Conservation (phyloP, 768 basidiomycete genomes). For the Rhodotorula babjevae region DNA sequence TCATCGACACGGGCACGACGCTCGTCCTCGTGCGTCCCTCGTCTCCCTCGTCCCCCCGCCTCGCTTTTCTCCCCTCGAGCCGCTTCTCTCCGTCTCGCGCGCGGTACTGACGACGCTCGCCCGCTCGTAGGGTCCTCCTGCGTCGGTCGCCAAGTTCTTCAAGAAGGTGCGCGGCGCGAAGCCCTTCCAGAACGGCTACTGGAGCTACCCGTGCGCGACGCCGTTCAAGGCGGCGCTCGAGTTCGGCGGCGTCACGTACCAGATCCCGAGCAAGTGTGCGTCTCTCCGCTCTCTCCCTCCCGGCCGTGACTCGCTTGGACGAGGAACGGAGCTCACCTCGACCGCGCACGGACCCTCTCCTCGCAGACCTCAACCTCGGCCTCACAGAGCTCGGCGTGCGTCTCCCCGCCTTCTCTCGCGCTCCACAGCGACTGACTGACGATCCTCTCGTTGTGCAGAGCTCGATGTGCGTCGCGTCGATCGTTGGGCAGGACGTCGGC, state of each 20-base stretch:
- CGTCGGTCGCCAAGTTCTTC: constrained; percentile 43
- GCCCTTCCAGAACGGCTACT: constrained; percentile 42
- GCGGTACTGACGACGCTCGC: too few relatives aligned
- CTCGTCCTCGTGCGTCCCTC: constrained; percentile 30
- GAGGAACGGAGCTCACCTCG: too few relatives aligned
- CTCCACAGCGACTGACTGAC: not conserved
- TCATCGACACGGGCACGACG: constrained; percentile 41
- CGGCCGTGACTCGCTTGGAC: not conserved
- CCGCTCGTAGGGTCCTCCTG: constrained; percentile 38
- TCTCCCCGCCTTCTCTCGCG: not conserved
- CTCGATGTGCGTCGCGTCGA: constrained; percentile 28
- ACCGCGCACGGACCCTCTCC: too few relatives aligned
- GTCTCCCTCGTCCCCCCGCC: too few relatives aligned
- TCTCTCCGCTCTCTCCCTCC: not conserved
- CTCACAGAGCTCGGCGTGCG: constrained; percentile 10
- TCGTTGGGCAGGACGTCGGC: constrained; percentile 39
- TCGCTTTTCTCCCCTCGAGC: not conserved
- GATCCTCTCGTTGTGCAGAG: not conserved
- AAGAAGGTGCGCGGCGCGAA: constrained; percentile 51
- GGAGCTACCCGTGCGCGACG: constrained; percentile 42
- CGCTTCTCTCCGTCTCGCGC: too few relatives aligned
- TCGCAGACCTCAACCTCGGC: constrained; percentile 52
- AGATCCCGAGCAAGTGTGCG: constrained; percentile 4
- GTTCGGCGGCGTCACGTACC: constrained; percentile 9
- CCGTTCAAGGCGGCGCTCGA: not conserved